Evolutionary conservation across 192 early-diverging fungal species (phyloP).

Genomic region (Linnemannia exigua): DNA sequence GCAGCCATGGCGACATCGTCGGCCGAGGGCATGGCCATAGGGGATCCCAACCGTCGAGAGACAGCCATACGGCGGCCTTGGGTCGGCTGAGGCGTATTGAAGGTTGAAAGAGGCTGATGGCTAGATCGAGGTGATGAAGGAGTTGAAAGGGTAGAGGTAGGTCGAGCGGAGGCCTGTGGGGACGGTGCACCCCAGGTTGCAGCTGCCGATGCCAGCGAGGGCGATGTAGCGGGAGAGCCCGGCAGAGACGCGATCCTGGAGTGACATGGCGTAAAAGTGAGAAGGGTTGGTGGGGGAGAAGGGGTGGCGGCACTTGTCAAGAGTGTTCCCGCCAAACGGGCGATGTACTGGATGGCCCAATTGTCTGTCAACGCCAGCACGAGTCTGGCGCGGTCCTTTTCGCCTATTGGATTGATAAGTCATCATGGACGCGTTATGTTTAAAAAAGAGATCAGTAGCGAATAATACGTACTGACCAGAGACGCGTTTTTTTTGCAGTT

Average conservation of each 20-base stretch:
- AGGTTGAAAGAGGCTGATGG: slow-evolving; percentile 9
- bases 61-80: slow-evolving; percentile 45
- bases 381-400: slow-evolving; percentile 61
- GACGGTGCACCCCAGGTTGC: background rate
- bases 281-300: slow-evolving; percentile 49
- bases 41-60: slow-evolving; percentile 30
- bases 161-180: slow-evolving; percentile 4
- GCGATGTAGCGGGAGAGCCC: slow-evolving; percentile 44
- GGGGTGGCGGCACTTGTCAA: slow-evolving; percentile 54
- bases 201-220: slow-evolving; percentile 9
- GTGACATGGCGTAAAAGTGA: slow-evolving; percentile 67
- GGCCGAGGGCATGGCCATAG: background rate
- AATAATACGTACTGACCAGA: background rate
- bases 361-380: slow-evolving; percentile 64
- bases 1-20: slow-evolving; percentile 8
- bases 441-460: background rate
- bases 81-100: slow-evolving; percentile 12
- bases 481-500: background rate
- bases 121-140: slow-evolving; percentile 19
- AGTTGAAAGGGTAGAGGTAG: slow-evolving; percentile 9
- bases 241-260: slow-evolving; percentile 74
- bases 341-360: slow-evolving; percentile 68
- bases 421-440: background rate
- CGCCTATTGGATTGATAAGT: slow-evolving; percentile 41
- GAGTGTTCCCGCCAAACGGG: slow-evolving; percentile 63